Conservation (phyloP, 805 yeast species). For the Ogataea ganodermae region DNA sequence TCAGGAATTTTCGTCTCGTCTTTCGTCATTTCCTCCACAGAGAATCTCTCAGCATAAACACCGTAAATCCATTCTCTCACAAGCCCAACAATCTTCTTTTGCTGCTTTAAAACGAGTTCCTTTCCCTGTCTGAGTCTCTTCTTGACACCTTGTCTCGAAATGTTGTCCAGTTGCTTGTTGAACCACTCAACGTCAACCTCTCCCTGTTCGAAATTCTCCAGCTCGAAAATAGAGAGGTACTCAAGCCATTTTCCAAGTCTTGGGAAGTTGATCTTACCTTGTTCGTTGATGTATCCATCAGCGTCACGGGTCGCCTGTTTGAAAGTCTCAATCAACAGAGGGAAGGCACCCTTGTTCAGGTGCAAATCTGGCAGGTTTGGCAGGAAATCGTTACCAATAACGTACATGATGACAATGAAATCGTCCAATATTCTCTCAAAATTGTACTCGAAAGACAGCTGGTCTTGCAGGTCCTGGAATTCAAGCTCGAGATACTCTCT, state of each 20-base stretch:
- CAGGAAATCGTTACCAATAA: conserved; percentile 96
- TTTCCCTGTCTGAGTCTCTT: conserved; percentile 68
- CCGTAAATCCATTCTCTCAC: conserved; percentile 51
- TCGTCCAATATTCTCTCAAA: conserved; percentile 93
- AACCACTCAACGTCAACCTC: conserved; percentile 91
- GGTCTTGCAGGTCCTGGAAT: conserved; percentile 67
- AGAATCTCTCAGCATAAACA: conserved; percentile 36
- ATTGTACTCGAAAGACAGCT: conserved; percentile 66
- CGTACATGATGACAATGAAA: conserved; percentile 86
- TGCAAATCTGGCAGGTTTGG: conserved; percentile 95
- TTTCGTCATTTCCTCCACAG: conserved; percentile 32
- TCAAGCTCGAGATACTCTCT: conserved; percentile 91
- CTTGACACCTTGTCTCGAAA: conserved; percentile 70
- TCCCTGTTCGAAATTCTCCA: conserved; percentile 80
- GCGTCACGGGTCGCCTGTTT: conserved; percentile 70
- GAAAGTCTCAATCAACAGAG: conserved; percentile 85
- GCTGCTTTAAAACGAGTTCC: conserved; percentile 64
- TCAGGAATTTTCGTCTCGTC: conserved; percentile 46
- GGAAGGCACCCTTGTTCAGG: conserved; percentile 94
- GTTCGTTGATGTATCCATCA: conserved; percentile 84
- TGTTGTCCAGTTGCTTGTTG: conserved; percentile 78
- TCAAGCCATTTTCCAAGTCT: conserved; percentile 77
- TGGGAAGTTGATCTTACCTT: conserved; percentile 76
- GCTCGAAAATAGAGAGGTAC: conserved; percentile 75
- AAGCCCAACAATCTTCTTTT: conserved; percentile 68